phyloP scores from a whole-genome alignment of 441 rosid genomes.

The Erysimum cheiri region DNA sequence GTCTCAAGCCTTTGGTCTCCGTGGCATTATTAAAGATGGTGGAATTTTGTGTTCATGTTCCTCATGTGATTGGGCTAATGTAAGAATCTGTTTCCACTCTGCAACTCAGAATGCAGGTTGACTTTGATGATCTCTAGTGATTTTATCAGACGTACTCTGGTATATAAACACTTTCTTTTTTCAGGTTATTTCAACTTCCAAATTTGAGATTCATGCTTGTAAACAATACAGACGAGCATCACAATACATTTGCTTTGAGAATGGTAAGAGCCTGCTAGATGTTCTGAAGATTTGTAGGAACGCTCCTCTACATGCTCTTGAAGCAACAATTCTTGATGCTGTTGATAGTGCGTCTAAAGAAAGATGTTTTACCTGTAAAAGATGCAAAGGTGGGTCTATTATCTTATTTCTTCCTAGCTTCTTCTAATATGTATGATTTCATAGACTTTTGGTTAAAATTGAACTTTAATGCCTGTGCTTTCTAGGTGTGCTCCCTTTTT shows the following conservation, averaged over 20 bases:
- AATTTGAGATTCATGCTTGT: constrained; percentile 98
- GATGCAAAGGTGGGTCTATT: constrained; percentile 75
- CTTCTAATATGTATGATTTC: constrained; percentile 16
- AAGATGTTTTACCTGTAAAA: constrained; percentile 79
- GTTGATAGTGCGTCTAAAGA: constrained; percentile 70
- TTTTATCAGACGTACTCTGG: constrained; percentile 31
- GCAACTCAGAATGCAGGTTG: constrained; percentile 43
- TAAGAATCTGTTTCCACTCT: constrained; percentile 49
- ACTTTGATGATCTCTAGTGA: constrained; percentile 33
- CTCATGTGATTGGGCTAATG: constrained; percentile 81
- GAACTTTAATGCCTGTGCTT: constrained; percentile 37
- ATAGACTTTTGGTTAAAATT: constrained; percentile 33
- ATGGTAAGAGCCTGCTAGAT: constrained; percentile 98
- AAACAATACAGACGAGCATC: constrained; percentile 92
- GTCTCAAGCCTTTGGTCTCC: constrained; percentile 88
- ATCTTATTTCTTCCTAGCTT: constrained; percentile 24
- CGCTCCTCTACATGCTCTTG: constrained; percentile 75
- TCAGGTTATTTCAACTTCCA: constrained; percentile 95
- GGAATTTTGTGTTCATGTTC: constrained; percentile 95
- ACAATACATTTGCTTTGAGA: constrained; percentile 95
- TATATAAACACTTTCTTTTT: constrained; percentile 37
- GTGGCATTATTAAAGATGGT: constrained; percentile 82
- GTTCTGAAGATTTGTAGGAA: constrained; percentile 83
- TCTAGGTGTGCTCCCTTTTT: constrained; percentile 69
- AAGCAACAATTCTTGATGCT: constrained; percentile 72